Evolutionary conservation across 768 basidiomycete genomes (phyloP).

Genomic region (Hygrocybe punicea): DNA sequence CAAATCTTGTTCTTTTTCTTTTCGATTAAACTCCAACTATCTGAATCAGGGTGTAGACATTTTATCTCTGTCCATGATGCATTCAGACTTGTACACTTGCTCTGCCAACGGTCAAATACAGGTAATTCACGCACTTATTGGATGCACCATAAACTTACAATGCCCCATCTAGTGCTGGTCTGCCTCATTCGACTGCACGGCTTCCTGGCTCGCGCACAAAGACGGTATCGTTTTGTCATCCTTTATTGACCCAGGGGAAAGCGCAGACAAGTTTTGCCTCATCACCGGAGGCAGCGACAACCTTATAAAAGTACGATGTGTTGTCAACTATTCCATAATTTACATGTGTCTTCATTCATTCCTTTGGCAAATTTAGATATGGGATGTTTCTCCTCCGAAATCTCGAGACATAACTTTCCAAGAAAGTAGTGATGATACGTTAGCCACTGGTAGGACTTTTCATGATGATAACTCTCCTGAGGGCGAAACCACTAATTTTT

Average conservation of each 20-base stretch:
- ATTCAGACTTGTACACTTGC: constrained; percentile 62
- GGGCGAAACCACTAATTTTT: not conserved
- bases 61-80: constrained; percentile 70
- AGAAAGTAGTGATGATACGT: constrained; percentile 15
- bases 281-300: constrained; percentile 86
- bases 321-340: not conserved
- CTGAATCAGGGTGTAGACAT: constrained; percentile 66
- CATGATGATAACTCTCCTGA: no score
- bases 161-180: constrained; percentile 63
- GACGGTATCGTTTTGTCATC: constrained; percentile 78
- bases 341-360: not conserved
- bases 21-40: not conserved
- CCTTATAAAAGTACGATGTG: constrained; percentile 64
- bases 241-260: constrained; percentile 44
- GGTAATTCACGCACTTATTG: constrained; percentile 35
- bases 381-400: constrained; percentile 46
- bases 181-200: constrained; percentile 77
- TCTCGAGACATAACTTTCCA: constrained; percentile 18
- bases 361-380: constrained; percentile 41
- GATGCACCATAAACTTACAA: not conserved
- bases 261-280: constrained; percentile 38
- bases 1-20: not conserved
- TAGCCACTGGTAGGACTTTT: not conserved
- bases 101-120: constrained; percentile 67
- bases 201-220: constrained; percentile 79